phyloP scores from a whole-genome alignment of 345 rosid genomes.

The Populus alba region DNA sequence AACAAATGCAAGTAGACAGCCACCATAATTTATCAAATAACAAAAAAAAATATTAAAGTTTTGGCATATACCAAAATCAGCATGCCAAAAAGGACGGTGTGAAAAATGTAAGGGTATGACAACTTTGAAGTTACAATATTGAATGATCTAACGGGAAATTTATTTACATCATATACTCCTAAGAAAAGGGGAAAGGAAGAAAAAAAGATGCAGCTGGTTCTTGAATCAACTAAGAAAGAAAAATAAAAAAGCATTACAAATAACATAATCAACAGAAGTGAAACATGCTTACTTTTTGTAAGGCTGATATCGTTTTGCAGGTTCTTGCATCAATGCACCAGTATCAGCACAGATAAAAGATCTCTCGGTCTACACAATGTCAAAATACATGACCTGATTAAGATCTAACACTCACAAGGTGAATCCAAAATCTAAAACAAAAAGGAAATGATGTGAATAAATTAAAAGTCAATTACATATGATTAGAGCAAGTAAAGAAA shows the following conservation, averaged over 20 bases:
- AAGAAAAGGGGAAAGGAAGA: background rate
- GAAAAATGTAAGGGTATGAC: no score
- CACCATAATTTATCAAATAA: background rate
- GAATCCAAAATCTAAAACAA: background rate
- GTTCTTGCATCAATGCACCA: slow-evolving; percentile 75
- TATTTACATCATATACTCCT: no score
- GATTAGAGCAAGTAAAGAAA: background rate
- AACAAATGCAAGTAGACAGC: slow-evolving; percentile 12
- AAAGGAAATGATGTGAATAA: background rate
- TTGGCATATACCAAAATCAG: no score
- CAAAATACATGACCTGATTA: background rate
- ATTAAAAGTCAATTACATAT: background rate
- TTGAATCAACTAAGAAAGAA: background rate
- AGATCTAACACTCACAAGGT: background rate
- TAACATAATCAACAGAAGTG: background rate
- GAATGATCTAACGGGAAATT: no score
- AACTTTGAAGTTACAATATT: no score
- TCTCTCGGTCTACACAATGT: slow-evolving; percentile 69
- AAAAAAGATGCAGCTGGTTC: background rate
- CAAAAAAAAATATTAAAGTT: background rate
- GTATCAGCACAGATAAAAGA: slow-evolving; percentile 91
- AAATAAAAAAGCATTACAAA: background rate
- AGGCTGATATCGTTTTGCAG: slow-evolving; percentile 54
- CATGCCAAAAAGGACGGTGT: no score
- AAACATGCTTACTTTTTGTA: slow-evolving; percentile 60